These are phyloP conservation scores for Trichophyton rubrum DNA, from an alignment of 2,329 filamentous ascomycete species.

Conservation along the genomic window DNA sequence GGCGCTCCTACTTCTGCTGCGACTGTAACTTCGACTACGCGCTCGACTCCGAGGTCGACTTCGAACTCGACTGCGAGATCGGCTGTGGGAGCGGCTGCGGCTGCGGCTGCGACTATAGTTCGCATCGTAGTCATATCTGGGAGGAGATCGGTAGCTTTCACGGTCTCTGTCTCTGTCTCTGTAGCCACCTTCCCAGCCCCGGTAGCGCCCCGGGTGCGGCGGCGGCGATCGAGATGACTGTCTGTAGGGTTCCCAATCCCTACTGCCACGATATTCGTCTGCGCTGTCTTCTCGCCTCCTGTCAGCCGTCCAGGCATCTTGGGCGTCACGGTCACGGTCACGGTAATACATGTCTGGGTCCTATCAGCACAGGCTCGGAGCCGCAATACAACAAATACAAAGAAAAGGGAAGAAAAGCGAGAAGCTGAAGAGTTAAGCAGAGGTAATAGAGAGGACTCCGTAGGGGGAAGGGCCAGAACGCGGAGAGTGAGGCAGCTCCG, in stretches of 20 bases:
- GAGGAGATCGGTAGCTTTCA: conserved; percentile 36
- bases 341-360: neutral
- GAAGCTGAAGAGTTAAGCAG: neutral
- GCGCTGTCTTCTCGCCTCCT: conserved; percentile 18
- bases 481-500: neutral
- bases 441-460: conserved; percentile 16
- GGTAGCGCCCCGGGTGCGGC: conserved; percentile 23
- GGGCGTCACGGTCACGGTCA: conserved; percentile 8
- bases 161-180: conserved; percentile 36
- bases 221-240: conserved; percentile 26
- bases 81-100: conserved; percentile 18
- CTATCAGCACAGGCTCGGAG: neutral
- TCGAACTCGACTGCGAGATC: conserved; percentile 19
- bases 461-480: conserved; percentile 33
- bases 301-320: conserved; percentile 17
- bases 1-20: conserved; percentile 20
- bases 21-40: conserved; percentile 24
- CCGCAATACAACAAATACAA: neutral
- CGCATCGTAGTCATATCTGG: conserved; percentile 18
- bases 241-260: conserved; percentile 26
- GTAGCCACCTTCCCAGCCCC: conserved; percentile 23
- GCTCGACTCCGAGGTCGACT: conserved; percentile 25
- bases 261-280: conserved; percentile 20
- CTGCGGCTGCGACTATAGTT: conserved; percentile 24
- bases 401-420: neutral